phyloP scores from a whole-genome alignment of 2,329 filamentous ascomycete species.

The Cladosporium phlei region DNA sequence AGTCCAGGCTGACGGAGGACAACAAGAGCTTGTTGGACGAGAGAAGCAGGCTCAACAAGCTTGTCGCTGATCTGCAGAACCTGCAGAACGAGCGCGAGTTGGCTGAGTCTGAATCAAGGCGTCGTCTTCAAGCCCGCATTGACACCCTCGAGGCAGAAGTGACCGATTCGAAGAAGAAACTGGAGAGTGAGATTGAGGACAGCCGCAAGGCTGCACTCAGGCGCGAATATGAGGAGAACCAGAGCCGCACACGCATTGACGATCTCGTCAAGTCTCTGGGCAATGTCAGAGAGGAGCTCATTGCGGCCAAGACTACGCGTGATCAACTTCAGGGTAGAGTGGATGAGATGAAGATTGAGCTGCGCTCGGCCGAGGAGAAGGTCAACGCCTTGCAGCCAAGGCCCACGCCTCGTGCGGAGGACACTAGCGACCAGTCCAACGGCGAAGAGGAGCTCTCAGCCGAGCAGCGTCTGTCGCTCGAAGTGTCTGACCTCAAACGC shows the following conservation, averaged over 20 bases:
- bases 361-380: slow-evolving; percentile 85
- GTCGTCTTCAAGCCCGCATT: slow-evolving; percentile 71
- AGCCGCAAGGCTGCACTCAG: slow-evolving; percentile 75
- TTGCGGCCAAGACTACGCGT: slow-evolving; percentile 77
- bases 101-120: slow-evolving; percentile 72
- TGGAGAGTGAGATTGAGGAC: slow-evolving; percentile 78
- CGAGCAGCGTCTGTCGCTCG: slow-evolving; percentile 75
- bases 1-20: slow-evolving; percentile 80
- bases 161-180: slow-evolving; percentile 70
- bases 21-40: slow-evolving; percentile 82
- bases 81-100: slow-evolving; percentile 89
- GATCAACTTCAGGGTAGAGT: slow-evolving; percentile 87
- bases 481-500: slow-evolving; percentile 80
- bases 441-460: slow-evolving; percentile 51
- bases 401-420: slow-evolving; percentile 19
- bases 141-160: slow-evolving; percentile 78
- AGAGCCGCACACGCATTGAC: slow-evolving; percentile 86
- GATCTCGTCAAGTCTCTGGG: slow-evolving; percentile 78
- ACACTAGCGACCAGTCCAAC: slow-evolving; percentile 45
- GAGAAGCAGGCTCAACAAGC: slow-evolving; percentile 72
- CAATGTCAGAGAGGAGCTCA: slow-evolving; percentile 78
- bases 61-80: slow-evolving; percentile 79
- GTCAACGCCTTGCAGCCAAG: slow-evolving; percentile 73
- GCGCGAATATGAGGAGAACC: slow-evolving; percentile 84
- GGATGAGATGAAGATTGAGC: slow-evolving; percentile 80